phyloP scores from a whole-genome alignment of 1,139 yeast species.

The Sugiyamaella castrensis region DNA sequence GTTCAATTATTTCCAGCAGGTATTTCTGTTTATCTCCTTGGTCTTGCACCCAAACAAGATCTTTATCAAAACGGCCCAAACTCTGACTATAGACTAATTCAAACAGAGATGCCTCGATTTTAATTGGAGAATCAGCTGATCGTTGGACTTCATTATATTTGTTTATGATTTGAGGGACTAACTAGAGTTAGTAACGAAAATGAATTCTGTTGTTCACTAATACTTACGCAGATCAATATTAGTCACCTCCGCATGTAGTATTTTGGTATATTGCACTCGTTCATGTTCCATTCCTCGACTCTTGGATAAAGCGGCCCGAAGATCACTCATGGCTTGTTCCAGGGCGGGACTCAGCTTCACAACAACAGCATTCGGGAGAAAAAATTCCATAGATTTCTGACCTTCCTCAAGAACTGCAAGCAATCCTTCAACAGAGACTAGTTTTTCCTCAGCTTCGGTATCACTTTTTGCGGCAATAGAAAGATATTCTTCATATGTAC shows the following conservation, averaged over 20 bases:
- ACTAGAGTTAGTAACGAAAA: constrained; percentile 4
- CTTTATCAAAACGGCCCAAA: constrained; percentile 41
- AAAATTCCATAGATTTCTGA: constrained; percentile 39
- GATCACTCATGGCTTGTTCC: constrained; percentile 40
- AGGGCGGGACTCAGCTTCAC: constrained; percentile 45
- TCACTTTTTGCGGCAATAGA: constrained; percentile 65
- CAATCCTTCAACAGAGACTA: constrained; percentile 43
- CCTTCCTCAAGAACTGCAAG: constrained; percentile 48
- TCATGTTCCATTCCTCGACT: constrained; percentile 28
- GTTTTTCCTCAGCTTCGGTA: constrained; percentile 45
- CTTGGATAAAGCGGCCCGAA: constrained; percentile 43
- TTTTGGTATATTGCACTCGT: constrained; percentile 29
- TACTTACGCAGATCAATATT: constrained; percentile 29
- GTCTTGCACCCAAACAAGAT: constrained; percentile 41
- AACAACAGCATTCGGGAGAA: constrained; percentile 51
- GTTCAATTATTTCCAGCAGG: constrained; percentile 46
- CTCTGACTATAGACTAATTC: constrained; percentile 33
- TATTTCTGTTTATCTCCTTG: constrained; percentile 45
- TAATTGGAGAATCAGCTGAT: constrained; percentile 25
- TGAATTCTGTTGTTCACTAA: neutral
- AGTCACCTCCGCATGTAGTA: constrained; percentile 31
- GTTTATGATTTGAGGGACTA: constrained; percentile 27
- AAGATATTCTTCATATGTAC: constrained; percentile 49
- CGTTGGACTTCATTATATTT: constrained; percentile 21
- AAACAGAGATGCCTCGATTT: constrained; percentile 32